Conservation (phyloP, 176 grass and related monocot genomes). For the Avena sativa region DNA sequence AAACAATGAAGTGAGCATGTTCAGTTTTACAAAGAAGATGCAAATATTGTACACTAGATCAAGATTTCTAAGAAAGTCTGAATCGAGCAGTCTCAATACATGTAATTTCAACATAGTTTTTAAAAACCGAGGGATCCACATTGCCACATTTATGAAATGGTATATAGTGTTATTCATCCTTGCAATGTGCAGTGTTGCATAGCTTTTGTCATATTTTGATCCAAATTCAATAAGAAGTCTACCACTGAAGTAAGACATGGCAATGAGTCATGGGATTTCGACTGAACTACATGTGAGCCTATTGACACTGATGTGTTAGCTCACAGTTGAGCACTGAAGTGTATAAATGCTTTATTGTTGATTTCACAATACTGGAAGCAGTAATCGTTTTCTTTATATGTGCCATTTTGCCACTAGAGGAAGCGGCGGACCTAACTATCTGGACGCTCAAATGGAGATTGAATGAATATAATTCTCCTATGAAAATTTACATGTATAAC, state of each 20-base stretch:
- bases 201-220: no score
- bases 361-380: neutral
- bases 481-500: constrained; percentile 17
- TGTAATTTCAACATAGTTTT: no score
- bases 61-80: no score
- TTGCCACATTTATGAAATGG: no score
- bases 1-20: no score
- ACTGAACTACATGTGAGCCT: neutral
- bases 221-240: neutral
- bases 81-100: no score
- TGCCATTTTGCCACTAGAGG: neutral
- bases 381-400: neutral
- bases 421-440: neutral
- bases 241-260: neutral
- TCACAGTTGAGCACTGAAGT: constrained; percentile 9
- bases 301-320: neutral
- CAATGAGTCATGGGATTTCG: neutral
- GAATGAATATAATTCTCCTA: constrained; percentile 1
- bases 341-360: neutral
- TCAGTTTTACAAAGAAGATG: no score
- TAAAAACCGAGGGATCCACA: no score
- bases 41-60: no score
- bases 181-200: no score
- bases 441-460: neutral
- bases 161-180: no score